Evolutionary conservation across 2,329 filamentous ascomycete species (phyloP).

Genomic region (Penicillium digitatum): DNA sequence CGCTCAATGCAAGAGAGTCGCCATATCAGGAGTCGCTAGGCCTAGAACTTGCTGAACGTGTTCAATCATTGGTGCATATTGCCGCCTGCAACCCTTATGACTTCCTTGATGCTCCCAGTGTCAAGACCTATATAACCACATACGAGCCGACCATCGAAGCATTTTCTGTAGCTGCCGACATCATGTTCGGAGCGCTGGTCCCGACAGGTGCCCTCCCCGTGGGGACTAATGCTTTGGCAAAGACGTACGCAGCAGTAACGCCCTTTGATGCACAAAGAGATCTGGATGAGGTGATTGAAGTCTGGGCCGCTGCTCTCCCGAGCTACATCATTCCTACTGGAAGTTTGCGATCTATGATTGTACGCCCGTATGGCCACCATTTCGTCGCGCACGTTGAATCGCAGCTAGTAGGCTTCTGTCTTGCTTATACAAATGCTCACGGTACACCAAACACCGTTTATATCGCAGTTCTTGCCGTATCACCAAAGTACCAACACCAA

Average conservation of each 20-base stretch:
- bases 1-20: conserved; percentile 40
- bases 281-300: conserved; percentile 25
- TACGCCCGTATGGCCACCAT: conserved; percentile 29
- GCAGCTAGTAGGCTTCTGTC: conserved; percentile 37
- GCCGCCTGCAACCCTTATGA: conserved; percentile 46
- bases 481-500: conserved; percentile 32
- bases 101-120: conserved; percentile 36
- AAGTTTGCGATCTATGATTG: conserved; percentile 29
- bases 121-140: conserved; percentile 44
- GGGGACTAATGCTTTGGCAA: conserved; percentile 14
- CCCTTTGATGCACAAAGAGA: conserved; percentile 26
- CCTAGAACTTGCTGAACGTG: conserved; percentile 29
- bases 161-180: conserved; percentile 38
- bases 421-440: conserved; percentile 32
- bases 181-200: conserved; percentile 37
- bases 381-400: conserved; percentile 31
- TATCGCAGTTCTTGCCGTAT: conserved; percentile 39
- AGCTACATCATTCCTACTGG: conserved; percentile 33
- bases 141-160: conserved; percentile 46
- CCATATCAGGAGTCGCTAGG: conserved; percentile 38
- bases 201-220: conserved; percentile 39
- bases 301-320: conserved; percentile 40
- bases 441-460: conserved; percentile 25
- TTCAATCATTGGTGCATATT: conserved; percentile 36
- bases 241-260: conserved; percentile 11